A percentile compares a stretch with the other conserved stretches of the same genome.
phyloP scores from a whole-genome alignment of 139 green algal genomes.

The Chlorella sorokiniana region DNA sequence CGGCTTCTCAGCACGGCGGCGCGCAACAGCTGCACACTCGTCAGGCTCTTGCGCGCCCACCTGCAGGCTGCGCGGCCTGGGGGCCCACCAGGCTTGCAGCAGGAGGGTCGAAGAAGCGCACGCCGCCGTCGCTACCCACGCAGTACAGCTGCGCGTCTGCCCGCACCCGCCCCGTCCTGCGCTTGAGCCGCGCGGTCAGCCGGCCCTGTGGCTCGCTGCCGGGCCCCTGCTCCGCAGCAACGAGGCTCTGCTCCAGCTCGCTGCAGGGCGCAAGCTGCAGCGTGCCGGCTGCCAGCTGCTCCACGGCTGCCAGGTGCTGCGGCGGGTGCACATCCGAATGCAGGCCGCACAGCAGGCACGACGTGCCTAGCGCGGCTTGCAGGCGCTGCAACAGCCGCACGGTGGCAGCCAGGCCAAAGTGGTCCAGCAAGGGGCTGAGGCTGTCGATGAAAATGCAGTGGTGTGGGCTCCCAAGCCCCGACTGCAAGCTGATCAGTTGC shows the following conservation, averaged over 20 bases:
- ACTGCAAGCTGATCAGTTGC: background rate
- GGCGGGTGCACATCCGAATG: slow-evolving; percentile 30
- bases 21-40: too few relatives aligned
- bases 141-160: slow-evolving; percentile 23
- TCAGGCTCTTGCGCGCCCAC: too few relatives aligned
- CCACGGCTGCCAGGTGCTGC: background rate
- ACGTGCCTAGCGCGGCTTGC: background rate
- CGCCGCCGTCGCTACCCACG: background rate
- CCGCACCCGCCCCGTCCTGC: slow-evolving; percentile 8
- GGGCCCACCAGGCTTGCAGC: background rate
- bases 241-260: slow-evolving; percentile 10
- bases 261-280: background rate
- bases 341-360: slow-evolving; percentile 32
- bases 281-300: slow-evolving; percentile 23
- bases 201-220: background rate
- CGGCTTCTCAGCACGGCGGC: too few relatives aligned
- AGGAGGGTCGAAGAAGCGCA: background rate
- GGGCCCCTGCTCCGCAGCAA: background rate
- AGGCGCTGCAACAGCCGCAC: background rate
- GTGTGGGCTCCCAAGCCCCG: background rate
- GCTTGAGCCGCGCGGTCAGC: slow-evolving; percentile 14
- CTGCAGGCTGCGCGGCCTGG: background rate
- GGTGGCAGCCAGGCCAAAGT: background rate
- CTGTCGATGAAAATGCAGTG: slow-evolving; percentile 24
- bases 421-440: slow-evolving; percentile 23